Conservation (phyloP, 2,329 filamentous ascomycete genomes). For the Fusarium nanum region DNA sequence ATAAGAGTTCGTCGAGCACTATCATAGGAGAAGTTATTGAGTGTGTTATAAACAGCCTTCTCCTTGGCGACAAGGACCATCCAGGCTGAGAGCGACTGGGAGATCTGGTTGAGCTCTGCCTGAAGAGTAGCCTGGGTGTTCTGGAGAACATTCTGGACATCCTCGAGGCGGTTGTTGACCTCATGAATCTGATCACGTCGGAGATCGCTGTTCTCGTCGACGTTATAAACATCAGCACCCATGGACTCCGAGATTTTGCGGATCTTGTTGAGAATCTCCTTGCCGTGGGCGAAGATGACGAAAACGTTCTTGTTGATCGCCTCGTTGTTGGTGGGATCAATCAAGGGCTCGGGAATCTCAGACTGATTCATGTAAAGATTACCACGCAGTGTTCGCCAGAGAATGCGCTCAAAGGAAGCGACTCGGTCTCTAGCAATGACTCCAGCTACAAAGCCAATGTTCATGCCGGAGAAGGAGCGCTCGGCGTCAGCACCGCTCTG, state of each 20-base stretch:
- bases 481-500: slow-evolving; percentile 74
- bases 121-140: slow-evolving; percentile 96
- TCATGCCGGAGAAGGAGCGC: slow-evolving; percentile 94
- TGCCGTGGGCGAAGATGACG: slow-evolving; percentile 98
- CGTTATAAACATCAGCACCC: slow-evolving; percentile 93
- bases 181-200: slow-evolving; percentile 96
- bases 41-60: slow-evolving; percentile 94
- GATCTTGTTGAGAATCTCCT: slow-evolving; percentile 98
- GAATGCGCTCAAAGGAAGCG: slow-evolving; percentile 93
- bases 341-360: slow-evolving; percentile 92
- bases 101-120: slow-evolving; percentile 93
- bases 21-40: slow-evolving; percentile 98
- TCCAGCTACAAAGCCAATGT: slow-evolving; percentile 97
- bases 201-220: slow-evolving; percentile 97
- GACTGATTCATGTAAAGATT: slow-evolving; percentile 99
- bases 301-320: slow-evolving; percentile 97
- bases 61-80: slow-evolving; percentile 98
- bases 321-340: slow-evolving; percentile 94
- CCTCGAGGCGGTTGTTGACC: slow-evolving; percentile 91
- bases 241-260: slow-evolving; percentile 98
- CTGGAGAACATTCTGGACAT: slow-evolving; percentile 89
- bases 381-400: slow-evolving; percentile 96
- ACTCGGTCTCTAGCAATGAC: slow-evolving; percentile 95
- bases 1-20: slow-evolving; percentile 95
- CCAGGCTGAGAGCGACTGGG: slow-evolving; percentile 92